These are phyloP conservation scores for Amaranthus palmeri DNA, from an alignment of 148 eudicot species.

Conservation along the genomic window DNA sequence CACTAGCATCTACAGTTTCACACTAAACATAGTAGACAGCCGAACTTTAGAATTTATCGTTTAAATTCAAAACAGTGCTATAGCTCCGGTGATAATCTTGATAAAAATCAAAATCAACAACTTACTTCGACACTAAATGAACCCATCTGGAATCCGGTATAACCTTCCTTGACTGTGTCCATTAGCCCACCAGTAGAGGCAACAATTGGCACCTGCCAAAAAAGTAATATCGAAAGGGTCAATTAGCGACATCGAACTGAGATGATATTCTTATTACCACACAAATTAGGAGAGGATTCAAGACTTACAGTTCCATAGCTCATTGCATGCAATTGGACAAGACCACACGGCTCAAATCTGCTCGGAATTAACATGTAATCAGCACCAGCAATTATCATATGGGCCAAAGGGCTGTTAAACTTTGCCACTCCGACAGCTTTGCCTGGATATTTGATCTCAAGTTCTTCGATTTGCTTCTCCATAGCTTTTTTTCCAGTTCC, in stretches of 20 bases:
- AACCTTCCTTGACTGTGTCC: conserved; percentile 90
- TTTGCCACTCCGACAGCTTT: conserved; percentile 88
- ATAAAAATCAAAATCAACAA: neutral
- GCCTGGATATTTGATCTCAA: conserved; percentile 61
- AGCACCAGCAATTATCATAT: conserved; percentile 82
- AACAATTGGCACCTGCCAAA: conserved; percentile 74
- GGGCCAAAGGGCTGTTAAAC: conserved; percentile 76
- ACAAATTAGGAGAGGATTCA: neutral
- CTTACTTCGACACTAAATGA: conserved; percentile 75
- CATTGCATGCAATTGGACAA: conserved; percentile 91
- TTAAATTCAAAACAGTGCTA: too few relatives aligned
- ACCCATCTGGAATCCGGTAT: conserved; percentile 94
- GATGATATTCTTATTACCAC: neutral
- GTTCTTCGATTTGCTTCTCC: conserved; percentile 67
- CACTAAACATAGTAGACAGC: conserved; percentile 40
- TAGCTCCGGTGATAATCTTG: neutral
- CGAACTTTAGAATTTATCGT: neutral
- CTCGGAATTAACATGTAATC: conserved; percentile 85
- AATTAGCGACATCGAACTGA: neutral
- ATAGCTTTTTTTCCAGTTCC: conserved; percentile 87
- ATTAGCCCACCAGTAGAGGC: conserved; percentile 94
- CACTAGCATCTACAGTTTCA: conserved; percentile 64
- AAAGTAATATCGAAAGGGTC: conserved; percentile 1
- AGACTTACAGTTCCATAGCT: conserved; percentile 79
- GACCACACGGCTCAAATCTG: conserved; percentile 98